Base-by-base conservation (phyloP, 176 grass and related monocot genomes). In the Elymus sibiricus region DNA sequence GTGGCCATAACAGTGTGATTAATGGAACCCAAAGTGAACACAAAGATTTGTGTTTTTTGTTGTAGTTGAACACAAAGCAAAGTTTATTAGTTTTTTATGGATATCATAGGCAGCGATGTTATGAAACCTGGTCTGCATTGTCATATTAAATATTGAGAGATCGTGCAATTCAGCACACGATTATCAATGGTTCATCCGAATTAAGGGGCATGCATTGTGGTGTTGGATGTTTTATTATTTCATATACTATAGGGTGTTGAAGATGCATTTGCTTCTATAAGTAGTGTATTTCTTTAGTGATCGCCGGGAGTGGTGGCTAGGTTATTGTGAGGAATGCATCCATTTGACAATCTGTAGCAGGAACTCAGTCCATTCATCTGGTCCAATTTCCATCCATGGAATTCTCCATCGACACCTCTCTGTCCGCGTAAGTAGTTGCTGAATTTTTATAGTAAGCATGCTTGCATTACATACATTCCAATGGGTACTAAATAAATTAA, bases 151-250 rank as follows among this genome's bases (percentile, higher is more conserved):
- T 69, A 40, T 68, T 22, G 17, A 64, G 28, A 32, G 25, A 7
- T 27, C 9, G 11, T 5, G 37, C 0, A 42, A 27, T 79, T 70
- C 7, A 25, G 7, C 39, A 58, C 22, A 32, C 56, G 12, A 72
- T 49, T 29, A 53, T 46, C 22, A 64, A 75, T 0, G 1, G 2
- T 4, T 64, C 6, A 35, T 32, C 28, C 9, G n/a, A 47, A 49
- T 84, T 75, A 63, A 75, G 38, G 19, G 21, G 6, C 62, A 76
- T 76, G 71, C 13, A 25, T 26, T 49, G 44, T 66, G 59, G 13
- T 84, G 29, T 72, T 84, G 69, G 58, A 35, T 76, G 12, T 49
- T 24, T 32, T 84, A 24, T 74, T 47, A 14, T 74, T 47, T 47
- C 46, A 49, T 76, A 31, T 24, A 62, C 16, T 22, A 7, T 7